These are phyloP conservation scores for Microdochium bolleyi DNA, from an alignment of 2,329 filamentous ascomycete genomes.

Conservation along the genomic window DNA sequence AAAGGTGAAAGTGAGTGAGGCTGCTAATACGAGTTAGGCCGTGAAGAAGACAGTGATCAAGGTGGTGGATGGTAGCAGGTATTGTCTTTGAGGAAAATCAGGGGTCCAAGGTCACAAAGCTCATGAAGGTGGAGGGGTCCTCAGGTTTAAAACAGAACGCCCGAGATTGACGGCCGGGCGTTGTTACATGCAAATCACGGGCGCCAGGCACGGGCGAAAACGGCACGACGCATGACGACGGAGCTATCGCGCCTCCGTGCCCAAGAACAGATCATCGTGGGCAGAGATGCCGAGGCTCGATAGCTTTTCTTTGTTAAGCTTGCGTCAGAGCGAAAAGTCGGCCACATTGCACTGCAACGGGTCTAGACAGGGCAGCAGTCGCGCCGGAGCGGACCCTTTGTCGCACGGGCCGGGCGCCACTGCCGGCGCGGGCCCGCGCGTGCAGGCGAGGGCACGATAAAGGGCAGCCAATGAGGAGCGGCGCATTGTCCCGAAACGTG, in stretches of 20 bases:
- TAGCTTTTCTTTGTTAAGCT: no score
- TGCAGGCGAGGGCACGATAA: no score
- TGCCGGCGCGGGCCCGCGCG: no score
- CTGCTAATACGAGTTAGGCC: not conserved
- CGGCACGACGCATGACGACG: not conserved
- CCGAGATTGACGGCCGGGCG: no score
- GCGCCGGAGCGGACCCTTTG: not conserved
- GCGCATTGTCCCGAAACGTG: not conserved
- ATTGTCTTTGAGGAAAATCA: no score
- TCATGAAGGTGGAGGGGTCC: not conserved
- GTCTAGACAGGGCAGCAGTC: not conserved
- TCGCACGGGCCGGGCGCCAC: not conserved
- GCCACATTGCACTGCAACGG: not conserved
- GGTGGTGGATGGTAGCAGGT: not conserved
- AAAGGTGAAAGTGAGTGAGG: not conserved
- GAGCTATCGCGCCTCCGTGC: not conserved
- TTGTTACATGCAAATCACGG: no score
- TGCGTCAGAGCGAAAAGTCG: not conserved
- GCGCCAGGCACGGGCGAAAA: not conserved
- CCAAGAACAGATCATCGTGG: not conserved
- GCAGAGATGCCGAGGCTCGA: not conserved
- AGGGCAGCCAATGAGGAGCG: no score
- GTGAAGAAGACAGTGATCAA: not conserved
- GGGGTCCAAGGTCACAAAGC: no score
- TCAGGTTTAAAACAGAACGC: not conserved